Base-by-base conservation (phyloP, 306 rosid species). In the Carpinus viminea region DNA sequence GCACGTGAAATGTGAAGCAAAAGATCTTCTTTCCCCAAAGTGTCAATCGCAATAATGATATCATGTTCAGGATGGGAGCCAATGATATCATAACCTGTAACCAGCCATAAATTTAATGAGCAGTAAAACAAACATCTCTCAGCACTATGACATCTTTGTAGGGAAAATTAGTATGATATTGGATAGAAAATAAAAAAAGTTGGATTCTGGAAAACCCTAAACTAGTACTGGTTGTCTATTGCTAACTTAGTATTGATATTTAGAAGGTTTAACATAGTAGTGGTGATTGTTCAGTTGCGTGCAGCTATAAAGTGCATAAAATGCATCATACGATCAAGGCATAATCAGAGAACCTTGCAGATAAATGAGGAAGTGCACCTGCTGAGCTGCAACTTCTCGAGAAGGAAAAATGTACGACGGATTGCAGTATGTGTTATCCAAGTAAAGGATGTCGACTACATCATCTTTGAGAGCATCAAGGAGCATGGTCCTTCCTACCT, bases 381-480 rank as follows among this genome's bases (percentile, higher is more conserved):
- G 86, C 74, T 83, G 87, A 18, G 92, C 89, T 2, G 92, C 86
- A 52, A 85, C 66, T 66, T 73, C 71, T 20, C 97, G 89, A 47
- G 89, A 41, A 1, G 92, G 94, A 68, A 91, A 91, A 82, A 75
- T 86, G 82, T 86, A 85, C 8, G 80, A 78, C 38, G 97, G 97
- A 72, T 89, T 91, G 79, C 91, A 88, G 76, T 91, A 91, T 12
- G 94, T 91, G 72, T 91, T 91, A 70, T 91, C 97, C 83, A 91
- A 74, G 79, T 91, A 78, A 78, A 89, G 76, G 36, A 79, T 73
- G 68, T 88, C 91, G 16, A 89, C 92, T 26, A 66, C 75, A n/a
- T 78, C 69, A 47, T 78, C 85, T 36, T 80, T 62, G 16, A 91
- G 80, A 70, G 91, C 90, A 73, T 55, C 43, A 2, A 76, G 59